phyloP scores from a whole-genome alignment of 192 early-diverging fungal species.

The Backusella tuberculispora region DNA sequence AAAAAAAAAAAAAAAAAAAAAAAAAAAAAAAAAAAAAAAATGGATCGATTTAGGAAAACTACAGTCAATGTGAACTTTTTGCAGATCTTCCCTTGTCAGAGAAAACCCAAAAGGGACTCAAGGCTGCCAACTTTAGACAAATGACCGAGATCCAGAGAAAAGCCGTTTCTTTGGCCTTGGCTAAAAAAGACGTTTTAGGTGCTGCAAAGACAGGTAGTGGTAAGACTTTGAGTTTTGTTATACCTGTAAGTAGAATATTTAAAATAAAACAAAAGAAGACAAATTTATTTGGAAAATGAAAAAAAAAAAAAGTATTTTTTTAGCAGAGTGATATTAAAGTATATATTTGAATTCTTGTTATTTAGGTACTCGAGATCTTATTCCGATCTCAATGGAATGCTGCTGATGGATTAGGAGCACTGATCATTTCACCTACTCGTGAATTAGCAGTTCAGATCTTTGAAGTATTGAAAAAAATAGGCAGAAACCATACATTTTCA shows the following conservation, averaged over 20 bases:
- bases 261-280: neutral
- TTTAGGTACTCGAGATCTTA: constrained; percentile 80
- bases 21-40: neutral
- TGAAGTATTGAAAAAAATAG: constrained; percentile 77
- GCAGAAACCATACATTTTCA: constrained; percentile 76
- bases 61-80: constrained; percentile 37
- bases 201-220: constrained; percentile 89
- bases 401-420: constrained; percentile 77
- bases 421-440: constrained; percentile 84
- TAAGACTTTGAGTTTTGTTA: constrained; percentile 80
- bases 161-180: constrained; percentile 70
- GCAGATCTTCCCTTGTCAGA: constrained; percentile 53
- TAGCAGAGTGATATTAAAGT: neutral
- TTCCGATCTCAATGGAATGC: constrained; percentile 84
- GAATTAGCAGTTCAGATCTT: constrained; percentile 95
- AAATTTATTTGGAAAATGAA: neutral
- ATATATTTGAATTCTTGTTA: neutral
- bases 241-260: constrained; percentile 58
- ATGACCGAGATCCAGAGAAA: constrained; percentile 95
- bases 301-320: no score
- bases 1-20: no score
- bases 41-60: constrained; percentile 31
- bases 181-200: constrained; percentile 76
- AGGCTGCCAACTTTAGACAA: constrained; percentile 82
- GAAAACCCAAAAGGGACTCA: constrained; percentile 72